Evolutionary conservation across 192 early-diverging fungal species (phyloP), one percentile per base, ranked within the genome.

Genomic region (Rhizophagus clarus): DNA sequence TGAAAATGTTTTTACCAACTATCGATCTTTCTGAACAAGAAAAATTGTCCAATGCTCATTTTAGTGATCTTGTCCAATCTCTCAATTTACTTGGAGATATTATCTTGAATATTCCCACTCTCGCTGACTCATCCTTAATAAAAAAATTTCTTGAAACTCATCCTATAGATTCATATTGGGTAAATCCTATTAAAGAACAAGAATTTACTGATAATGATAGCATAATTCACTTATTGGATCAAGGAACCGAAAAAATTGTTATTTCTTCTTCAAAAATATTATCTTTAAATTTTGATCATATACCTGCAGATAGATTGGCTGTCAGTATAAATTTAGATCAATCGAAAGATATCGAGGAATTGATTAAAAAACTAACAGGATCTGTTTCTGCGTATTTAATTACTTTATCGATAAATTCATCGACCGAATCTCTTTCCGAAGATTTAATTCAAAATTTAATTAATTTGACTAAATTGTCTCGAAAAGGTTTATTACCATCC

Each of bases 181-280:
- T 76, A 8, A 28, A 61, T 76, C 34, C 40, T 5, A 37, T 40
- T 29, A 63, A 61, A 45, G 61, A 63, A 12, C 31, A 40, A 24
- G 61, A 42, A 37, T 42, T 62, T 24, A 20, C 12, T 42, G 75
- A 76, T 37, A 61, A 64, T 11, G 51, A 76, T 63, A 63, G 14
- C 4, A 24, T 76, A 29, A 64, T 76, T 9, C 15, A 34, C 24
- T 31, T 79, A n/a, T 61, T 79, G 22, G 67, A 79, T 70, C 31
- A 40, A 60, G 77, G 77, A n/a, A 24, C 67, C n/a, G 26, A 68
- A 32, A 79, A 79, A 79, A 28, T 79, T 47, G 42, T 79, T 15
- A 51, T 79, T 34, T 34, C 77, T 56, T 34, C 66, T 34, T 51
- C 45, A 12, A 29, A 15, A 24, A n/a, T 70, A 31, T 60, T 79